Conservation (phyloP, 1,139 yeast species). For the Magnusiomyces paraingens region DNA sequence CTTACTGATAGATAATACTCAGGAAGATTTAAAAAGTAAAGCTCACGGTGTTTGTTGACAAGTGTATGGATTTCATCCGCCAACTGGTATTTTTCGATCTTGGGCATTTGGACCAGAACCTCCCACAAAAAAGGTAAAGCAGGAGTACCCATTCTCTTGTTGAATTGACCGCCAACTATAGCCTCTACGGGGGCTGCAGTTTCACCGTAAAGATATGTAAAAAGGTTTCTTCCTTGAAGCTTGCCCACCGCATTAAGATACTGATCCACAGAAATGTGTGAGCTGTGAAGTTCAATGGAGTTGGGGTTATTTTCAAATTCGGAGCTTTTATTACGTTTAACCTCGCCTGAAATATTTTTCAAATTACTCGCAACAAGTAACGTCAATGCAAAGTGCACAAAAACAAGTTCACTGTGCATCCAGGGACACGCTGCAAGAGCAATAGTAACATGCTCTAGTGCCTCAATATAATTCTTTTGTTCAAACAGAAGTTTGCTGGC, state of each 20-base stretch:
- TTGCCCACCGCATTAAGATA: background rate
- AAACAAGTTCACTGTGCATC: constrained; percentile 9
- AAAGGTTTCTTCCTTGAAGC: background rate
- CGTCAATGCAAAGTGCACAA: constrained; percentile 18
- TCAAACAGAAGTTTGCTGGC: constrained; percentile 22
- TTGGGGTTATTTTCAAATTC: constrained; percentile 3
- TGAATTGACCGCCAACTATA: background rate
- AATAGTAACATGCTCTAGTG: constrained; percentile 22
- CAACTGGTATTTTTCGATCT: background rate
- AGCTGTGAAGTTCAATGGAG: constrained; percentile 8
- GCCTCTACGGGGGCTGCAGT: constrained; percentile 1
- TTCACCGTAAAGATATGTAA: background rate
- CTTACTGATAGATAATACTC: constrained; percentile 9
- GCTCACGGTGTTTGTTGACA: constrained; percentile 9
- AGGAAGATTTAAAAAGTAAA: constrained; percentile 3
- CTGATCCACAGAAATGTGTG: constrained; percentile 1
- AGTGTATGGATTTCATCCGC: constrained; percentile 5
- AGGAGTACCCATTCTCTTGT: background rate
- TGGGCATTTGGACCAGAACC: background rate
- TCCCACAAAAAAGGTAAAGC: background rate
- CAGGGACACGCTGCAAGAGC: constrained; percentile 19
- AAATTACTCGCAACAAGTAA: constrained; percentile 16
- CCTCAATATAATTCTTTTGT: constrained; percentile 20
- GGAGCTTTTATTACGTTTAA: background rate
- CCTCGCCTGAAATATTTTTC: background rate